Conservation (phyloP, 257 asterid genomes). For the Fraxinus americana region DNA sequence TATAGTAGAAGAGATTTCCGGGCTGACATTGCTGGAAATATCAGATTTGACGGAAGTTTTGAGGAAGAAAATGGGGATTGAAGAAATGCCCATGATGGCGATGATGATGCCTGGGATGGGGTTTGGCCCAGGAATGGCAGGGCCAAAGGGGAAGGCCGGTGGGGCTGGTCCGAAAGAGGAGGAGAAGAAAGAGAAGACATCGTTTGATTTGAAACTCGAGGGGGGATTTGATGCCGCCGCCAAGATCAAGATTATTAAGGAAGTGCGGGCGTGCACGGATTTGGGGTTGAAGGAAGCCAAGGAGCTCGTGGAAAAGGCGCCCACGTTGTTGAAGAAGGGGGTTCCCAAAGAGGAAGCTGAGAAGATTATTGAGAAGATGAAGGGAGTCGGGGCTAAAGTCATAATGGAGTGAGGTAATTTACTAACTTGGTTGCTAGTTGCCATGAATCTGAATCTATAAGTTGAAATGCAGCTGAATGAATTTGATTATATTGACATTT, state of each 20-base stretch:
- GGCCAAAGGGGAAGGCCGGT: constrained; percentile 51
- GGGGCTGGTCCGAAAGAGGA: constrained; percentile 56
- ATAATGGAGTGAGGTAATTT: constrained; percentile 77
- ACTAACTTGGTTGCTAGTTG: constrained; percentile 8
- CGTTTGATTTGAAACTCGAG: constrained; percentile 89
- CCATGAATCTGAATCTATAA: background rate
- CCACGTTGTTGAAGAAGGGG: constrained; percentile 90
- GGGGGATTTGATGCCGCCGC: constrained; percentile 76
- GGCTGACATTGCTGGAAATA: constrained; percentile 68
- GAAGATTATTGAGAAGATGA: constrained; percentile 83
- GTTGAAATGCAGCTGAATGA: background rate
- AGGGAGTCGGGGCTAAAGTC: constrained; percentile 79
- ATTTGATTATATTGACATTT: background rate
- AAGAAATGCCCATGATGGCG: constrained; percentile 84
- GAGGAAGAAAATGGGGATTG: constrained; percentile 62
- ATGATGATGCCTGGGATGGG: constrained; percentile 89
- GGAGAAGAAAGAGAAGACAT: constrained; percentile 77
- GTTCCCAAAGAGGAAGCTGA: constrained; percentile 87
- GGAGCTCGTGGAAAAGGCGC: constrained; percentile 96
- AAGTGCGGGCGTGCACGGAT: constrained; percentile 82
- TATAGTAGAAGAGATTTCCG: constrained; percentile 65
- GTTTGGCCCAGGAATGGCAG: constrained; percentile 53
- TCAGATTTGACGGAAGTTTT: constrained; percentile 65
- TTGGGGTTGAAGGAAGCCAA: constrained; percentile 94
- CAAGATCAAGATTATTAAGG: constrained; percentile 90